These are phyloP conservation scores for Cucurbitaria berberidis DNA, from an alignment of 2,329 filamentous ascomycete genomes.

Conservation along the genomic window DNA sequence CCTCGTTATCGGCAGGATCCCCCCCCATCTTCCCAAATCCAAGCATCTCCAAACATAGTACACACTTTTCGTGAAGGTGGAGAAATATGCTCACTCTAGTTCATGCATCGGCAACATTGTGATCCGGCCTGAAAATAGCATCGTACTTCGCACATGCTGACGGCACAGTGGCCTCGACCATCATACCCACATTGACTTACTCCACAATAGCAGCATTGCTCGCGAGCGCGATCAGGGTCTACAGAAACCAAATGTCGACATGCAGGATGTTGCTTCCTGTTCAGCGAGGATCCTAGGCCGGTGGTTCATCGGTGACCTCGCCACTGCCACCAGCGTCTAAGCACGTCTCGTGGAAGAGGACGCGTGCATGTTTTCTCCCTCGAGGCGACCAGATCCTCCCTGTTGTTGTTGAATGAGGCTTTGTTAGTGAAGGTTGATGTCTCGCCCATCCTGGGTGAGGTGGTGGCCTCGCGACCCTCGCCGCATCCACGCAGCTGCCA, in stretches of 20 bases:
- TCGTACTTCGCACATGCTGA: not conserved
- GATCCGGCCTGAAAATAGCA: not conserved
- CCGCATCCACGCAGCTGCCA: constrained; percentile 6
- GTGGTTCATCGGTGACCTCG: not conserved
- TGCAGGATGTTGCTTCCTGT: too few relatives aligned
- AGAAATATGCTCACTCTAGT: not conserved
- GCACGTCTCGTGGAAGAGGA: not conserved
- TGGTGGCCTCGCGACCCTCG: not conserved
- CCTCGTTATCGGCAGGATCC: too few relatives aligned
- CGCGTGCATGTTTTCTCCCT: too few relatives aligned
- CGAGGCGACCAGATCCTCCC: not conserved
- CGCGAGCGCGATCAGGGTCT: not conserved
- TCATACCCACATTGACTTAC: not conserved
- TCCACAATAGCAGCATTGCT: not conserved
- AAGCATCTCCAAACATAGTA: not conserved
- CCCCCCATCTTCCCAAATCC: too few relatives aligned
- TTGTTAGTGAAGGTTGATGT: not conserved
- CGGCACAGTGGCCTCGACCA: not conserved
- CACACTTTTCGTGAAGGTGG: not conserved
- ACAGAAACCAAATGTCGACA: not conserved
- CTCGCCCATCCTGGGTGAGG: not conserved
- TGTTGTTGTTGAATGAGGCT: not conserved
- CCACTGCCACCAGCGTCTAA: constrained; percentile 9
- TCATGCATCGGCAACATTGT: not conserved
- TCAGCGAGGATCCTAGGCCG: not conserved